phyloP scores from a whole-genome alignment of 305 asterid species.

The Vinca major region DNA sequence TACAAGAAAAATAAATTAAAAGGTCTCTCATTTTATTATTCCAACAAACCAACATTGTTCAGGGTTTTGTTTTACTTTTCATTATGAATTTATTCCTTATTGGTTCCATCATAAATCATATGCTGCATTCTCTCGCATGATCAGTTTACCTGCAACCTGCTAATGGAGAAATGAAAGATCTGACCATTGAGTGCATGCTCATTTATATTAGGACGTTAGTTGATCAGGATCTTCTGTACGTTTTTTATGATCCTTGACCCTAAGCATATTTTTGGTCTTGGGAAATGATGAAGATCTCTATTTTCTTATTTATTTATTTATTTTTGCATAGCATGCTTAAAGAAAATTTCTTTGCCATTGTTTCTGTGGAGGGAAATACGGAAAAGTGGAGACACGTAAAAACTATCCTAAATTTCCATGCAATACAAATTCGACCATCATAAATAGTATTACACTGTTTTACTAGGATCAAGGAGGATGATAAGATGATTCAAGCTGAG shows the following conservation, averaged over 20 bases:
- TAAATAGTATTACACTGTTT: constrained; percentile 15
- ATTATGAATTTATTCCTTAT: not conserved
- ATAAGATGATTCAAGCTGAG: constrained; percentile 86
- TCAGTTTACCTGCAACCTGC: not conserved
- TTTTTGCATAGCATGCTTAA: not conserved
- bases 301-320: not conserved
- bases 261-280: not conserved
- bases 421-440: constrained; percentile 12
- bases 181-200: not conserved
- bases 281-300: not conserved
- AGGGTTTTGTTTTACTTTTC: not conserved
- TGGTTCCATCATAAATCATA: not conserved
- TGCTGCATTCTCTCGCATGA: not conserved
- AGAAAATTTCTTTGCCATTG: not conserved
- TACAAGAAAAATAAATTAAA: not conserved
- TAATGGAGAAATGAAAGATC: not conserved
- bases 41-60: not conserved
- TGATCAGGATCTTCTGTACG: not conserved
- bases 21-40: not conserved
- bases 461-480: constrained; percentile 82
- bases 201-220: not conserved
- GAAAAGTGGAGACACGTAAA: not conserved
- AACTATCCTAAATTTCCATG: not conserved
- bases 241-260: not conserved
- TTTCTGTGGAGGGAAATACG: not conserved